These are phyloP conservation scores for Onygenales sp. DNA, from an alignment of 2,329 filamentous ascomycete species.

Conservation along the genomic window DNA sequence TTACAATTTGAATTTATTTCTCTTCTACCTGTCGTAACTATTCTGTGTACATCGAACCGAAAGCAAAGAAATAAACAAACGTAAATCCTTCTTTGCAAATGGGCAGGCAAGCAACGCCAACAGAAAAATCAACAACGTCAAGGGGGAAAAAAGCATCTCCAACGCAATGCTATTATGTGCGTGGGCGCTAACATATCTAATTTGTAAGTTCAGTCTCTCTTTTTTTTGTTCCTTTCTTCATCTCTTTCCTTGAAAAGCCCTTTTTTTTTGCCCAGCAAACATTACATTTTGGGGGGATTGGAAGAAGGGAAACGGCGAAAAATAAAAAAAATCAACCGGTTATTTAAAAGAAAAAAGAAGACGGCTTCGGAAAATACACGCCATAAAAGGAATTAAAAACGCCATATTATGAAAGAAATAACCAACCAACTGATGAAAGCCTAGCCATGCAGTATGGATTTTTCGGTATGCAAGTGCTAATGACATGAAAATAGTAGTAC, in stretches of 20 bases:
- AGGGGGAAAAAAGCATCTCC: constrained; percentile 6
- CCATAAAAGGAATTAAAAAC: constrained; percentile 6
- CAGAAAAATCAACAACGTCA: background rate
- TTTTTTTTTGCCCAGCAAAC: constrained; percentile 2
- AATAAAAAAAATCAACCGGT: background rate
- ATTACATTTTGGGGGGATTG: constrained; percentile 18
- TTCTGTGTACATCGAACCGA: constrained; percentile 8
- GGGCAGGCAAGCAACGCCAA: background rate
- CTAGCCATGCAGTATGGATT: constrained; percentile 26
- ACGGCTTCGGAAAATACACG: constrained; percentile 11
- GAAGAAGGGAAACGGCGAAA: background rate
- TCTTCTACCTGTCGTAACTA: constrained; percentile 6
- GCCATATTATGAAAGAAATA: constrained; percentile 27
- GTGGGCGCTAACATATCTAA: constrained; percentile 15
- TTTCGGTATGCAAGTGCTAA: constrained; percentile 23
- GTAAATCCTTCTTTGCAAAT: background rate
- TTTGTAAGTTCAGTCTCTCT: constrained; percentile 14
- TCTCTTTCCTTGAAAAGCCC: background rate
- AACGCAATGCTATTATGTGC: constrained; percentile 18
- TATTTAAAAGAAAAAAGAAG: constrained; percentile 13
- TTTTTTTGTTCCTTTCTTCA: constrained; percentile 5
- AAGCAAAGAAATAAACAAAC: background rate
- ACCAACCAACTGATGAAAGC: constrained; percentile 28
- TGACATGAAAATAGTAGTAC: constrained; percentile 27
- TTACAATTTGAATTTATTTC: background rate